Evolutionary conservation across 1,284 basidiomycete genomes (phyloP).

Genomic region (Fomitopsis pinicola): DNA sequence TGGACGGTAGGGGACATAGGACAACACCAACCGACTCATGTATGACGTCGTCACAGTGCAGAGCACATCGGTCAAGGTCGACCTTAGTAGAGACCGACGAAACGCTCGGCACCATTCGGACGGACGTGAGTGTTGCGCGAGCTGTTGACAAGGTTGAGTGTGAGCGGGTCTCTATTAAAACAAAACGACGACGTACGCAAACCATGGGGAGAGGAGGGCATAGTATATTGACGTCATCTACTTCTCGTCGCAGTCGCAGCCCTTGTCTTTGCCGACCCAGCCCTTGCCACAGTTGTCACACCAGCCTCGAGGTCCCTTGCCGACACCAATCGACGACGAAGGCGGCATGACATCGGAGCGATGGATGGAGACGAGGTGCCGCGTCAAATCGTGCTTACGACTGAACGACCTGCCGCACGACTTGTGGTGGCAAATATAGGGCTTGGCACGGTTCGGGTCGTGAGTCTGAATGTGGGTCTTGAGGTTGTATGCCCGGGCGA

Average conservation of each 20-base stretch:
- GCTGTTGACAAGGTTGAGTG: slow-evolving; percentile 9
- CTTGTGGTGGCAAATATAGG: slow-evolving; percentile 76
- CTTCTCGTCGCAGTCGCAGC: slow-evolving; percentile 69
- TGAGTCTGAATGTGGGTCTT: slow-evolving; percentile 91
- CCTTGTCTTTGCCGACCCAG: slow-evolving; percentile 48
- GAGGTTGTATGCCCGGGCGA: slow-evolving; percentile 86
- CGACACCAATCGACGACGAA: slow-evolving; percentile 50
- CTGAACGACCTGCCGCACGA: slow-evolving; percentile 84
- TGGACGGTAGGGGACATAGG: slow-evolving; percentile 1
- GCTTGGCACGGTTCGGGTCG: slow-evolving; percentile 83
- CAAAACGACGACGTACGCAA: slow-evolving; percentile 23
- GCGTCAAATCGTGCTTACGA: slow-evolving; percentile 84
- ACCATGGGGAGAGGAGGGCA: slow-evolving; percentile 14
- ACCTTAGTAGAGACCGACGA: slow-evolving; percentile 12
- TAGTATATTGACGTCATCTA: slow-evolving; percentile 30
- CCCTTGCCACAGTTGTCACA: slow-evolving; percentile 74
- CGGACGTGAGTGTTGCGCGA: slow-evolving; percentile 30
- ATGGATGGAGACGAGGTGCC: slow-evolving; percentile 84
- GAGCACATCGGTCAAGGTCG: slow-evolving; percentile 16
- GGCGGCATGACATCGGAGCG: slow-evolving; percentile 51
- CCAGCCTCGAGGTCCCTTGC: slow-evolving; percentile 57
- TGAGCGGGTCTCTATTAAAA: neutral
- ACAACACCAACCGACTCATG: slow-evolving; percentile 1
- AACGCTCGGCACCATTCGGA: slow-evolving; percentile 24
- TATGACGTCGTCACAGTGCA: slow-evolving; percentile 25